Evolutionary conservation across 2,329 filamentous ascomycete genomes (phyloP).

Genomic region (Colletotrichum siamense): DNA sequence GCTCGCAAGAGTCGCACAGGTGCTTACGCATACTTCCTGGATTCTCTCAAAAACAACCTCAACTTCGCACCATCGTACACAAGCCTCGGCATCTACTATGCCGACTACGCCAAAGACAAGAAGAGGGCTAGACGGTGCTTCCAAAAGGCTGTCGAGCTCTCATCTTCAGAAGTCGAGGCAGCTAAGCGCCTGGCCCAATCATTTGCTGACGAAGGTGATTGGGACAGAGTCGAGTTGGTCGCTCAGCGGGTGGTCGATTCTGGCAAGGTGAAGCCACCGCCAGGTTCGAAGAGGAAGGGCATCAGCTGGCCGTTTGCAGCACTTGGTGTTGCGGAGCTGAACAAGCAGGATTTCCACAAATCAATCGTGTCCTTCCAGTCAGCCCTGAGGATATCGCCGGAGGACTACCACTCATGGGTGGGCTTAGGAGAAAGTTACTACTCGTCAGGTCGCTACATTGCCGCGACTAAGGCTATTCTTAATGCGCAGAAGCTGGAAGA

Average conservation of each 20-base stretch:
- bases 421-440: slow-evolving; percentile 98
- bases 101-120: slow-evolving; percentile 88
- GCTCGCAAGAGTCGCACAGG: slow-evolving; percentile 82
- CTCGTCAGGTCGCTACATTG: slow-evolving; percentile 89
- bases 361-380: slow-evolving; percentile 93
- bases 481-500: slow-evolving; percentile 80
- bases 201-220: slow-evolving; percentile 90
- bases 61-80: slow-evolving; percentile 93
- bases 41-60: slow-evolving; percentile 83
- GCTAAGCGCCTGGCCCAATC: slow-evolving; percentile 85
- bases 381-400: slow-evolving; percentile 80
- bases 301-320: slow-evolving; percentile 97
- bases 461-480: slow-evolving; percentile 89
- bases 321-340: slow-evolving; percentile 91
- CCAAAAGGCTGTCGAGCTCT: slow-evolving; percentile 94
- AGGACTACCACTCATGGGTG: slow-evolving; percentile 95
- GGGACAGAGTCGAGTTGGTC: slow-evolving; percentile 95
- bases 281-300: slow-evolving; percentile 90
- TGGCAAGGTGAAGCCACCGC: slow-evolving; percentile 88
- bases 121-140: slow-evolving; percentile 90
- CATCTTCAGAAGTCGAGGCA: slow-evolving; percentile 82
- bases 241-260: slow-evolving; percentile 91
- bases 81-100: slow-evolving; percentile 87
- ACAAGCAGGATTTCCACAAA: slow-evolving; percentile 88
- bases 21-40: slow-evolving; percentile 83